Evolutionary conservation across 1,139 yeast genomes (phyloP), one percentile per base, ranked within the genome.

Genomic region (Pichia sp.): DNA sequence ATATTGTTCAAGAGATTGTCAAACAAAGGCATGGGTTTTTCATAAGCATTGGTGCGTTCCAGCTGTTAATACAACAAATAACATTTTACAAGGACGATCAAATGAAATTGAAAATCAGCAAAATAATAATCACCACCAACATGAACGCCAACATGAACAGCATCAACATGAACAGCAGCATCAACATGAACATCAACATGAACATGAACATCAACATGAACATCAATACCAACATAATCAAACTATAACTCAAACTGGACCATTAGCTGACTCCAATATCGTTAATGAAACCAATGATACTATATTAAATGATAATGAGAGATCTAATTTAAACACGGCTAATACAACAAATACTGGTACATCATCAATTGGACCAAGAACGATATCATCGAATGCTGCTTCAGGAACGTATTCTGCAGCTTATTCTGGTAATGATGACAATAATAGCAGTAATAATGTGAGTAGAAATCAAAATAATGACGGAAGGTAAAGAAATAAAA

Each of bases 1-100:
- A 69, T 92, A 92, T 65, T 92, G 98, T 64, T 83, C 95, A 18
- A 78, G 92, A 57, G 90, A 84, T 47, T 92, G 98, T 65, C 98
- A 92, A 67, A 76, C 88, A 64, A 77, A 76, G 55, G 95, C 97
- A 1, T 92, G 98, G 98, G 78, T 78, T 28, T 86, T 84, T 62
- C 98, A 92, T 68, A 78, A 95, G 55, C 87, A 88, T 64, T 92
- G 98, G 98, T 92, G 98, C 66, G 76, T 58, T 34, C 59, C 60
- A 6, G 62, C 62, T 3, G 31, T 10, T 7, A 34, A 48, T 26
- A 30, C 32, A 7, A 7, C 49, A 30, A 36, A 26, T 5, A 5
- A 25, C 6, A 34, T 11, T 7, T n/a, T 30, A 34, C 42, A 9
- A 42, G 34, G n/a, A 18, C 42, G 29, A 18, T 42, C 28, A 33